phyloP scores from a whole-genome alignment of 805 yeast genomes.

The Hanseniaspora nectarophila region DNA sequence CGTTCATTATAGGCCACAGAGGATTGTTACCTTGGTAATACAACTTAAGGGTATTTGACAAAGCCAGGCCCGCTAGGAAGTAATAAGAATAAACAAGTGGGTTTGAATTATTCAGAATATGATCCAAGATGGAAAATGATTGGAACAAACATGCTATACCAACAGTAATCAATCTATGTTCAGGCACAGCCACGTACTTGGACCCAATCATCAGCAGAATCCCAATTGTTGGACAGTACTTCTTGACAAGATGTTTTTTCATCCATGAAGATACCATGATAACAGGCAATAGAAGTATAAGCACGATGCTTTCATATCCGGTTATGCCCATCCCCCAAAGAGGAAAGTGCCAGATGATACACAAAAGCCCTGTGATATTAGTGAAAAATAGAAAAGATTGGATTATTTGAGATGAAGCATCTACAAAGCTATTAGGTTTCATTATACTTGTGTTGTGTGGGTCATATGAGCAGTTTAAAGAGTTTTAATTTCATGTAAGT shows the following conservation, averaged over 20 bases:
- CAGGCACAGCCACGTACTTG: slow-evolving; percentile 57
- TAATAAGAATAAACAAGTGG: slow-evolving; percentile 19
- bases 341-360: slow-evolving; percentile 94
- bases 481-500: no score
- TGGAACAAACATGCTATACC: slow-evolving; percentile 41
- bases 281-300: slow-evolving; percentile 48
- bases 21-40: slow-evolving; percentile 80
- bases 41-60: slow-evolving; percentile 64
- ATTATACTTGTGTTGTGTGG: no score
- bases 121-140: slow-evolving; percentile 1
- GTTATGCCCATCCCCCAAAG: slow-evolving; percentile 96
- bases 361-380: slow-evolving; percentile 61
- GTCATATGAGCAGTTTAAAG: no score
- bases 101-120: neutral
- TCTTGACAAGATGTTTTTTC: slow-evolving; percentile 24
- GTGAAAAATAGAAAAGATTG: slow-evolving; percentile 83
- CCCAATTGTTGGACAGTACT: slow-evolving; percentile 11
- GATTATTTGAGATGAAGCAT: slow-evolving; percentile 24
- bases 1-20: slow-evolving; percentile 88
- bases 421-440: neutral
- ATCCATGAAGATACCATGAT: slow-evolving; percentile 36
- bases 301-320: slow-evolving; percentile 73
- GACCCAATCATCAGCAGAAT: slow-evolving; percentile 37
- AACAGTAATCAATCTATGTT: slow-evolving; percentile 57
- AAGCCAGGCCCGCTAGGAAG: slow-evolving; percentile 49